Percentiles rank a stretch among this genome's conserved stretches.
Conservation (phyloP, 257 asterid species). For the Plantago major region DNA sequence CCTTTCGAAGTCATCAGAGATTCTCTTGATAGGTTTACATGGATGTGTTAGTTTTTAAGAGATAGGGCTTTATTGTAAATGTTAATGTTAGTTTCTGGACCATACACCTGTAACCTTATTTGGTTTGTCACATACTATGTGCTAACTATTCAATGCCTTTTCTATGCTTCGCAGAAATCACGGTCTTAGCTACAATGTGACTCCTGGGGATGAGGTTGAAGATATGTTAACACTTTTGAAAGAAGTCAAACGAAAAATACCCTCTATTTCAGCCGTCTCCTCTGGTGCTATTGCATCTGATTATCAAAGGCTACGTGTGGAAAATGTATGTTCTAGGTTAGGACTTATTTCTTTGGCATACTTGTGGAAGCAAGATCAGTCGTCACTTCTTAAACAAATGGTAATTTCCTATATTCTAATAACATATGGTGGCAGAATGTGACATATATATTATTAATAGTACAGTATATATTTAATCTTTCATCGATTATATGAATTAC, state of each 20-base stretch:
- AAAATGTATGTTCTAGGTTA: constrained; percentile 88
- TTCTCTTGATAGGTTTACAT: too few relatives aligned
- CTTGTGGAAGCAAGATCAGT: constrained; percentile 94
- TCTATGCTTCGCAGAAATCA: constrained; percentile 46
- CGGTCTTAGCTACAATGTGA: constrained; percentile 72
- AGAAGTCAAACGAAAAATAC: constrained; percentile 80
- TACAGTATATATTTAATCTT: constrained; percentile 13
- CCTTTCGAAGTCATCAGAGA: too few relatives aligned
- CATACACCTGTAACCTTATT: too few relatives aligned
- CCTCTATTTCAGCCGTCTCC: constrained; percentile 77
- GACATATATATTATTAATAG: background rate
- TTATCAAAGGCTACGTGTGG: constrained; percentile 92
- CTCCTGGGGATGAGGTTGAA: constrained; percentile 99
- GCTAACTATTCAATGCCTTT: background rate
- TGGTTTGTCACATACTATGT: too few relatives aligned
- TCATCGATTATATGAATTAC: background rate
- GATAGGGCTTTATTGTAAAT: too few relatives aligned
- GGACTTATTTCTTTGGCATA: constrained; percentile 91
- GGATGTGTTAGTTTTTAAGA: too few relatives aligned
- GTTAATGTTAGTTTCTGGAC: too few relatives aligned
- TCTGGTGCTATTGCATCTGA: constrained; percentile 99
- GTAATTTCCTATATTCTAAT: constrained; percentile 33
- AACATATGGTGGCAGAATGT: background rate
- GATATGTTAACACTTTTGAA: constrained; percentile 80
- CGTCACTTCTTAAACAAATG: constrained; percentile 78